Evolutionary conservation across 352 stramenopile species (phyloP).

Genomic region (Phytophthora pinifolia): DNA sequence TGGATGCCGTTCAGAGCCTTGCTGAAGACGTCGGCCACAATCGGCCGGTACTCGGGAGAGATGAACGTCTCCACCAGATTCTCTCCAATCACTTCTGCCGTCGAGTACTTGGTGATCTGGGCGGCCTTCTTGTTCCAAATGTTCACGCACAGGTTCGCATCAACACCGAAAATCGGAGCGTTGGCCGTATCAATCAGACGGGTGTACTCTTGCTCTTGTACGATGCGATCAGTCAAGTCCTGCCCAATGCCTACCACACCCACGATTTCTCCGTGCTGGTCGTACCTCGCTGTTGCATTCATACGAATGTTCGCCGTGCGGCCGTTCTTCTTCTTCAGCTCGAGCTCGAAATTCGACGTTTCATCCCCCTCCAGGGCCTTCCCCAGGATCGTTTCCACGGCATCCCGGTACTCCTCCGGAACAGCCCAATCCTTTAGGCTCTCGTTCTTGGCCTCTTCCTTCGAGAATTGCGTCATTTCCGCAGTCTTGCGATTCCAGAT

Average conservation of each 20-base stretch:
- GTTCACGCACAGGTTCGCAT: conserved; percentile 86
- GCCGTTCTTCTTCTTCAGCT: conserved; percentile 67
- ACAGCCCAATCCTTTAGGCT: conserved; percentile 70
- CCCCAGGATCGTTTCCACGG: conserved; percentile 49
- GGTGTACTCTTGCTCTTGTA: conserved; percentile 87
- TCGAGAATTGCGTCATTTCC: conserved; percentile 88
- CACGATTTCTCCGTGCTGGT: conserved; percentile 75
- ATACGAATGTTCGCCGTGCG: conserved; percentile 67
- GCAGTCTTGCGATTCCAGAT: conserved; percentile 93
- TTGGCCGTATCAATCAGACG: conserved; percentile 92
- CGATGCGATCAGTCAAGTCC: conserved; percentile 85
- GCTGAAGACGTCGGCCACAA: conserved; percentile 69
- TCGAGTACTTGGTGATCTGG: conserved; percentile 87
- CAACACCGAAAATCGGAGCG: conserved; percentile 90
- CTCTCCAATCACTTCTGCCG: conserved; percentile 76
- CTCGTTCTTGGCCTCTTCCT: conserved; percentile 87
- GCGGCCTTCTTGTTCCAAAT: conserved; percentile 93
- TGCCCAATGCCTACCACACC: conserved; percentile 88
- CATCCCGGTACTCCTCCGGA: conserved; percentile 50
- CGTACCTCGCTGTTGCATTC: conserved; percentile 67
- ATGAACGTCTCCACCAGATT: conserved; percentile 88
- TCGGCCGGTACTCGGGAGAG: conserved; percentile 63
- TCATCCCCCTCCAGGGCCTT: conserved; percentile 64
- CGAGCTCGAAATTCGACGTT: conserved; percentile 86
- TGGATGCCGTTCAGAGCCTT: conserved; percentile 73